These are phyloP conservation scores for Neurospora sp. DNA, from an alignment of 495 filamentous ascomycete genomes.

Conservation along the genomic window DNA sequence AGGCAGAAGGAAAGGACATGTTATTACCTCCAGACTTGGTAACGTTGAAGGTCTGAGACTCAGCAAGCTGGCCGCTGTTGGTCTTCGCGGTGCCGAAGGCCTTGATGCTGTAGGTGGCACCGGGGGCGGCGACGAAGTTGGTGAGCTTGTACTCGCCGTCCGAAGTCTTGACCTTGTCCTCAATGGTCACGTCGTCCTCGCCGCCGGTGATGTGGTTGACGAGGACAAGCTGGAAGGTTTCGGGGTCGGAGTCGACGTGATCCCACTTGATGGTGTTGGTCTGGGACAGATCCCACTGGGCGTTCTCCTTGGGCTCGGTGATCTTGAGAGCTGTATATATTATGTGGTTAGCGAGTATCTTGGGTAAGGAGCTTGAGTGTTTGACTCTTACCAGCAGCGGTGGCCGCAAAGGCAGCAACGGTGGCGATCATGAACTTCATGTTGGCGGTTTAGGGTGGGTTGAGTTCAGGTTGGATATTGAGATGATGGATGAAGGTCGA, in stretches of 20 bases:
- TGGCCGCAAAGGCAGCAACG: constrained; percentile 8
- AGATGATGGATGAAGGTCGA: neutral
- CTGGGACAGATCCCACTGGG: constrained; percentile 8
- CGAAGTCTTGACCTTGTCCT: constrained; percentile 7
- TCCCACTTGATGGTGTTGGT: constrained; percentile 14
- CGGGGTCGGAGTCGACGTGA: constrained; percentile 8
- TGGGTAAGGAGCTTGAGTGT: neutral
- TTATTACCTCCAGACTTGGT: constrained; percentile 15
- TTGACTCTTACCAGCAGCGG: constrained; percentile 3
- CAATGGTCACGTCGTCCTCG: constrained; percentile 1
- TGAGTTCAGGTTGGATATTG: neutral
- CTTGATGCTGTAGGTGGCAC: constrained; percentile 15
- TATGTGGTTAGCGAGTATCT: neutral
- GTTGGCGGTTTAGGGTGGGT: neutral
- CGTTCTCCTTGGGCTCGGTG: constrained; percentile 1
- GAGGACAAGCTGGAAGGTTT: constrained; percentile 11
- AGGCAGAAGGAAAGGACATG: neutral
- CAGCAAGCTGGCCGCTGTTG: constrained; percentile 9
- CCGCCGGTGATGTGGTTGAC: constrained; percentile 7
- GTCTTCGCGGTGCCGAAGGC: constrained; percentile 2
- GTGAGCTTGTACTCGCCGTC: constrained; percentile 8
- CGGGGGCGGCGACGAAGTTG: constrained; percentile 10
- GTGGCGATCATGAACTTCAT: constrained; percentile 7
- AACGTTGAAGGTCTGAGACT: constrained; percentile 12
- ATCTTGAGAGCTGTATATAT: neutral